A percentile compares a stretch with the other conserved stretches of the same genome.
phyloP scores from a whole-genome alignment of 306 rosid genomes.

The Boehmeria nivea region DNA sequence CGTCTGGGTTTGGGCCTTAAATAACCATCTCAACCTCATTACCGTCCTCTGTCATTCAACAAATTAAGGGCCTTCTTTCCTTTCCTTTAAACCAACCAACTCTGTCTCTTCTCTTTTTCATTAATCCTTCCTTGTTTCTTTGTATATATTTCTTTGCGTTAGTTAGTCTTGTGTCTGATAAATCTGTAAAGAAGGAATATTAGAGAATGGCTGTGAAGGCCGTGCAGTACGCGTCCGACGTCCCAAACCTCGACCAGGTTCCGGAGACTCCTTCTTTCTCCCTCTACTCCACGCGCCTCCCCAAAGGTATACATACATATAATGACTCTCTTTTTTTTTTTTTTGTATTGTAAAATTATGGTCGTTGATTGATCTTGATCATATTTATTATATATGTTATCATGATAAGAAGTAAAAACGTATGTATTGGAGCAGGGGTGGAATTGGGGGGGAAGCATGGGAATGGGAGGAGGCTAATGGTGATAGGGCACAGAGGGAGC shows the following conservation, averaged over 20 bases:
- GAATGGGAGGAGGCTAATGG: slow-evolving; percentile 30
- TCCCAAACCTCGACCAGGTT: slow-evolving; percentile 48
- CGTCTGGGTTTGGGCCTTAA: too few species aligned
- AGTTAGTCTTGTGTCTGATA: too few species aligned
- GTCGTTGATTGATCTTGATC: too few species aligned
- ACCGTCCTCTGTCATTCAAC: not conserved
- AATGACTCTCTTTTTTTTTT: too few species aligned
- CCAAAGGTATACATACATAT: slow-evolving; percentile 23
- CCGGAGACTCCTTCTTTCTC: slow-evolving; percentile 33
- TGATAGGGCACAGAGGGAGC: slow-evolving; percentile 51
- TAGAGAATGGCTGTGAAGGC: slow-evolving; percentile 43
- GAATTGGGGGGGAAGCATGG: slow-evolving; percentile 31
- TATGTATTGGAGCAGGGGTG: slow-evolving; percentile 23
- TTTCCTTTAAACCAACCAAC: not conserved
- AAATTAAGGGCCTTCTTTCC: not conserved
- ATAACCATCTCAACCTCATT: too few species aligned
- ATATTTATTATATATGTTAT: too few species aligned
- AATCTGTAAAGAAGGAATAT: not conserved
- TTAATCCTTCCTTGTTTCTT: not conserved
- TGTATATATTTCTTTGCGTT: not conserved
- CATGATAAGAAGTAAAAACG: too few species aligned
- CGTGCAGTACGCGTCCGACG: slow-evolving; percentile 47
- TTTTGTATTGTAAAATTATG: too few species aligned
- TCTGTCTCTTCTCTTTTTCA: not conserved
- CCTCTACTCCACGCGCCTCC: slow-evolving; percentile 22